Evolutionary conservation across 164 flowering plant genomes (phyloP), one percentile per base, ranked within the genome.

Genomic region (Buxus sempervirens): DNA sequence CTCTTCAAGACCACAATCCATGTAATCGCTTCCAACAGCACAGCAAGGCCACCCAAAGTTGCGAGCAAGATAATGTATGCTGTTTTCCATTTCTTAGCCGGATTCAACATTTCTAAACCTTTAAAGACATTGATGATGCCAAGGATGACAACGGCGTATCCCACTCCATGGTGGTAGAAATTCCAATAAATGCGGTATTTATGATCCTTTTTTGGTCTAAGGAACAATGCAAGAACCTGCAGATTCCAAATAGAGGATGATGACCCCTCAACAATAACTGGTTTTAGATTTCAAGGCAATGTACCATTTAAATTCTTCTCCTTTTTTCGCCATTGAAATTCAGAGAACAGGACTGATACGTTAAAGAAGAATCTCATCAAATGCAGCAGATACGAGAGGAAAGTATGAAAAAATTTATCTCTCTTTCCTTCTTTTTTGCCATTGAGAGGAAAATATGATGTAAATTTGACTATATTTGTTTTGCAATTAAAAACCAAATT

Each of bases 151-250:
- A 93, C 79, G 16, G 79, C 16, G 60, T 89, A 90, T 21, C 98
- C 98, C 16, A 88, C 23, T 0, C 82, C 67, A 64, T 84, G 96
- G 81, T 93, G 98, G 80, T 89, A 93, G 68, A 86, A 36, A 36
- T 85, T 89, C 98, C 98, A 93, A 72, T 83, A 86, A 51, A 81
- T 21, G 16, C 92, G 70, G 69, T 41, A 81, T 65, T 93, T 91
- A 82, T 90, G 88, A 0, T 87, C 97, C 79, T 84, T 83, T 59
- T 80, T 81, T 0, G 94, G 97, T 59, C 96, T 81, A 32, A 89
- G 25, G 54, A 92, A 73, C 83, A 92, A 74, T 14, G 94, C 97
- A 62, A 89, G 85, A 23, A 88, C 69, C 90, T 91, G 61, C 45
- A 54, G 70, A 27, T 62, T 15, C 48, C 53, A 63, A 61, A 12